Evolutionary conservation across 441 rosid species (phyloP), one percentile per base, ranked within the genome.

Genomic region (Gossypium gossypioides): DNA sequence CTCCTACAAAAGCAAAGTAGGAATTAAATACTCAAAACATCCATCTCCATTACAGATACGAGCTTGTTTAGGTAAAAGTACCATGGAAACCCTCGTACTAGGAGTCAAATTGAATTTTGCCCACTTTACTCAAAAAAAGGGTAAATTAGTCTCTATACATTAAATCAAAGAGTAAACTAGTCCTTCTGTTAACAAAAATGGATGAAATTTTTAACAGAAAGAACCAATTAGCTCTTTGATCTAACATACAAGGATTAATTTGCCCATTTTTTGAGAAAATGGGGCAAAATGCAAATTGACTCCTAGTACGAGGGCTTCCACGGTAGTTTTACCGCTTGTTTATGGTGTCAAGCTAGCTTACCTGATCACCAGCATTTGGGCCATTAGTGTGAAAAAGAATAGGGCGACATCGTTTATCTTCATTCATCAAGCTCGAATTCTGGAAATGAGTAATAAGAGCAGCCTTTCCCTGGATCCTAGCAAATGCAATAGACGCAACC

Each of bases 331-430:
- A 34, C 40, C 40, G 34, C 37, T 27, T 51, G 55, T 34, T 42
- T 42, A 58, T 1, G 13, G 42, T 27, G 66, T 16, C 44, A 19
- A 59, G 57, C 66, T 44, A 59, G 73, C 63, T 40, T 77, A 87
- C 93, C 88, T 87, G 93, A 81, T 87, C 93, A 73, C 93, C 93
- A 72, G 93, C 93, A 72, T 87, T 87, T 46, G 93, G 93, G 67
- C 91, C 91, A 76, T 84, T 89, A 0, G 93, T 89, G 77, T 86
- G 89, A 62, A 89, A 89, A 72, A 89, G 91, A 69, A 89, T 86
- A 72, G 94, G 94, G 42, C 89, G 87, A 82, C 94, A 89, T 50
- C 90, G 85, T 76, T 86, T 87, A 79, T 89, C 94, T 84, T 89
- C 94, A 52, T 89, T 89, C 94, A 89, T 89, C 86, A 89, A 81